These are phyloP conservation scores for Fusarium sp. DNA, from an alignment of 2,329 filamentous ascomycete species.

Conservation along the genomic window DNA sequence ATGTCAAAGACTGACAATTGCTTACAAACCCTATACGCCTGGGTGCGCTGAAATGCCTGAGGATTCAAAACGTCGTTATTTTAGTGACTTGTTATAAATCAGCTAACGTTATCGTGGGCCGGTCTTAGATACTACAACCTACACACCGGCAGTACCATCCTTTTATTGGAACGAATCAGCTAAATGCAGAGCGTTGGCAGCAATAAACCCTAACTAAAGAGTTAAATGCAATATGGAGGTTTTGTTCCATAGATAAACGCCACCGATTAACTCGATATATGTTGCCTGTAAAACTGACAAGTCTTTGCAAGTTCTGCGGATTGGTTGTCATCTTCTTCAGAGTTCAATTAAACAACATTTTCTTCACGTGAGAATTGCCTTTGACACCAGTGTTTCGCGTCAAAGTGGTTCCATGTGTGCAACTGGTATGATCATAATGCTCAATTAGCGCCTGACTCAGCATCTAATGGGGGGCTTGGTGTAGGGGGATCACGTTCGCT, in stretches of 20 bases:
- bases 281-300: neutral
- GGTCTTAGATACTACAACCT: too few species aligned
- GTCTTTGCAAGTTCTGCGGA: rapidly evolving
- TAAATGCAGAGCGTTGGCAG: rapidly evolving
- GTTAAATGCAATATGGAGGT: neutral
- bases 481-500: conserved; percentile 19
- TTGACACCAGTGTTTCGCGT: rapidly evolving
- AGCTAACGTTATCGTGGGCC: neutral
- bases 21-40: rapidly evolving
- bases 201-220: neutral
- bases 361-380: neutral
- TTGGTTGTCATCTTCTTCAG: rapidly evolving
- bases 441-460: neutral
- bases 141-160: rapidly evolving
- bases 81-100: neutral
- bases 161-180: rapidly evolving
- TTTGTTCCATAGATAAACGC: neutral
- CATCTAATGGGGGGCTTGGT: neutral
- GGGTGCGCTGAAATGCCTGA: neutral
- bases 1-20: neutral
- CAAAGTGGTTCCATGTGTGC: rapidly evolving
- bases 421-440: rapidly evolving
- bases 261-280: rapidly evolving
- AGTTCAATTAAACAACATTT: neutral
- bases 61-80: neutral